Conservation (phyloP, 352 stramenopile genomes). For the Pythium plurisporium region DNA sequence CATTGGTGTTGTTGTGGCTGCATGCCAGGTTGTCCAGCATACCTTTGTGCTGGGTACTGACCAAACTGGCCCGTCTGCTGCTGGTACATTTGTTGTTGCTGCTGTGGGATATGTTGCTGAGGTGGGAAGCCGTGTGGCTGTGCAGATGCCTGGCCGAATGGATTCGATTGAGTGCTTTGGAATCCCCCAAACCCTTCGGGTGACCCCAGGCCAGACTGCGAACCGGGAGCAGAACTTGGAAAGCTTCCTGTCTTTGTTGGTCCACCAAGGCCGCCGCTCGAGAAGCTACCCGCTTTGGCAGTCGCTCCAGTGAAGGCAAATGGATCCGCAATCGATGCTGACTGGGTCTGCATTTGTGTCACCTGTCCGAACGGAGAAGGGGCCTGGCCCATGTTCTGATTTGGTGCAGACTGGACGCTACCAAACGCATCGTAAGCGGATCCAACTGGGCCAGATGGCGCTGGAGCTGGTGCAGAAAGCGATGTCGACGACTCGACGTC, state of each 20-base stretch:
- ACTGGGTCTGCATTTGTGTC: not conserved
- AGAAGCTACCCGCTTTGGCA: conserved; percentile 29
- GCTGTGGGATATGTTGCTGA: conserved; percentile 23
- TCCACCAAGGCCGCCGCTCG: conserved; percentile 9
- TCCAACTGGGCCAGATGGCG: not conserved
- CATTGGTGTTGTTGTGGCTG: conserved; percentile 33
- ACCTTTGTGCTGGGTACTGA: conserved; percentile 18
- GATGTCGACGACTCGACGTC: conserved; percentile 23
- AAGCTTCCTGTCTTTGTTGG: conserved; percentile 20
- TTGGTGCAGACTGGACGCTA: not conserved
- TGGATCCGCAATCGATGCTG: conserved; percentile 28
- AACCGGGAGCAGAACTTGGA: not conserved
- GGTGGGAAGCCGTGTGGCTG: conserved; percentile 14
- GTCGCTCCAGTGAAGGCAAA: conserved; percentile 41
- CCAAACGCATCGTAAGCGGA: conserved; percentile 22
- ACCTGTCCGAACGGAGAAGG: conserved; percentile 2
- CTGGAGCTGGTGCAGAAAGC: conserved; percentile 1
- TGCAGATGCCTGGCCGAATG: conserved; percentile 7
- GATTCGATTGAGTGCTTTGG: conserved; percentile 4
- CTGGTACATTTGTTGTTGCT: conserved; percentile 25
- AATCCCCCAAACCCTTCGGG: conserved; percentile 9
- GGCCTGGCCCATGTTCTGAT: not conserved
- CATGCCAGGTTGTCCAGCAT: conserved; percentile 18
- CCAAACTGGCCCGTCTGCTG: conserved; percentile 16
- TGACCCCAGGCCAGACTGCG: conserved; percentile 24